These are phyloP conservation scores for Epicoccum sorghinum DNA, from an alignment of 2,329 filamentous ascomycete species.

Conservation along the genomic window DNA sequence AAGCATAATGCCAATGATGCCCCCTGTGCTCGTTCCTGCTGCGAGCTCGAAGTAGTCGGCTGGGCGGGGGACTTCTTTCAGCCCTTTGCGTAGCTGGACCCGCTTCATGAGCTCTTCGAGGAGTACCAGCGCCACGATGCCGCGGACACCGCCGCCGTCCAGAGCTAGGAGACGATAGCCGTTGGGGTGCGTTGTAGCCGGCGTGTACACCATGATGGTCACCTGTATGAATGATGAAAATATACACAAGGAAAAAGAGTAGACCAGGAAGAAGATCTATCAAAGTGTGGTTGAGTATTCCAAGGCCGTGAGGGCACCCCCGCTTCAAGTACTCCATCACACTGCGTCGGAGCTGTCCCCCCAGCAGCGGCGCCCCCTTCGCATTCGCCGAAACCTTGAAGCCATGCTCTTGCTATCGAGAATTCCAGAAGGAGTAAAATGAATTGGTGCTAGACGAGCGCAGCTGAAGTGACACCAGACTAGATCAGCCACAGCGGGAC, in stretches of 20 bases:
- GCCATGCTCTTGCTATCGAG: neutral
- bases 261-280: neutral
- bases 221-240: neutral
- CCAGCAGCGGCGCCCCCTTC: neutral
- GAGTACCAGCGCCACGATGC: neutral
- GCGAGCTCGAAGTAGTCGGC: slow-evolving; percentile 9
- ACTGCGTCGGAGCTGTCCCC: neutral
- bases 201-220: neutral
- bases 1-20: slow-evolving; percentile 10
- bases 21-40: slow-evolving; percentile 8
- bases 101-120: slow-evolving; percentile 6
- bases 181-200: slow-evolving; percentile 2
- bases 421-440: neutral
- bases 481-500: slow-evolving; percentile 3
- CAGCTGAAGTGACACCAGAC: slow-evolving; percentile 1
- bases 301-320: neutral
- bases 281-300: too few species aligned
- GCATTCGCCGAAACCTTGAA: neutral
- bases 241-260: too few species aligned
- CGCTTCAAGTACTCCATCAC: neutral
- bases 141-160: slow-evolving; percentile 9
- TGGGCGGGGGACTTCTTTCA: neutral
- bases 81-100: neutral
- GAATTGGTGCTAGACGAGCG: neutral
- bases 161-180: slow-evolving; percentile 6